phyloP scores from a whole-genome alignment of 1,284 basidiomycete genomes.

The Ganoderma sp. region DNA sequence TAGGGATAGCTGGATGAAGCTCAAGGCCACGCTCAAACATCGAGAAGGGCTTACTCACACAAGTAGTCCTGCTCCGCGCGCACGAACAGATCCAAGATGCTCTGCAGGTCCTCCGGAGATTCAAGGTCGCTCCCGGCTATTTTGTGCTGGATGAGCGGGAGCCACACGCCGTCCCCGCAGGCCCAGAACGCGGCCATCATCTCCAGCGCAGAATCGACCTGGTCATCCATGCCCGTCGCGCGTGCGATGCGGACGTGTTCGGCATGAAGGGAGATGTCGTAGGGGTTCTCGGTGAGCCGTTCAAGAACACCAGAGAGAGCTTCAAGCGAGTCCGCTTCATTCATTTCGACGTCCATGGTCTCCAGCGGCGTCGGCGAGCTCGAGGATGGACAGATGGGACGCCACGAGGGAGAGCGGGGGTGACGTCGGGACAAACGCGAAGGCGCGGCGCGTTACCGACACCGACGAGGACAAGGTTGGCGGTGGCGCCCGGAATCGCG shows the following conservation, averaged over 20 bases:
- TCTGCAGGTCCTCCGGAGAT: conserved; percentile 55
- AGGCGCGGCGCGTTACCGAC: background rate
- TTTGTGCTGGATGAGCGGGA: conserved; percentile 64
- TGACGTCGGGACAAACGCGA: conserved; percentile 4
- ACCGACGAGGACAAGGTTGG: background rate
- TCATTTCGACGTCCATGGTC: conserved; percentile 38
- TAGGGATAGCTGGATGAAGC: conserved; percentile 63
- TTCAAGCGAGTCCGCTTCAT: conserved; percentile 54
- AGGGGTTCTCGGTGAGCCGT: conserved; percentile 61
- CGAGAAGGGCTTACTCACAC: conserved; percentile 58
- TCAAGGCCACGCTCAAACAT: conserved; percentile 29
- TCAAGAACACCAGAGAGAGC: conserved; percentile 64
- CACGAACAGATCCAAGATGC: conserved; percentile 67
- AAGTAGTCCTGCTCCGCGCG: conserved; percentile 82
- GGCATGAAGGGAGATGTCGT: conserved; percentile 64
- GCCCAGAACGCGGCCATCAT: conserved; percentile 69
- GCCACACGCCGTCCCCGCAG: conserved; percentile 71
- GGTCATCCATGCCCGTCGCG: conserved; percentile 60
- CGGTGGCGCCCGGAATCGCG: background rate
- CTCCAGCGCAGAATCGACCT: conserved; percentile 65
- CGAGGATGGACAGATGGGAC: background rate
- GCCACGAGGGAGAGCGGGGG: background rate
- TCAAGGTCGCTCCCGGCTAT: conserved; percentile 53
- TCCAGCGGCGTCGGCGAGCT: background rate
- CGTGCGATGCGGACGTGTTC: conserved; percentile 67